These are phyloP conservation scores for Angomonas deanei DNA, from an alignment of 208 protist species.

Conservation along the genomic window DNA sequence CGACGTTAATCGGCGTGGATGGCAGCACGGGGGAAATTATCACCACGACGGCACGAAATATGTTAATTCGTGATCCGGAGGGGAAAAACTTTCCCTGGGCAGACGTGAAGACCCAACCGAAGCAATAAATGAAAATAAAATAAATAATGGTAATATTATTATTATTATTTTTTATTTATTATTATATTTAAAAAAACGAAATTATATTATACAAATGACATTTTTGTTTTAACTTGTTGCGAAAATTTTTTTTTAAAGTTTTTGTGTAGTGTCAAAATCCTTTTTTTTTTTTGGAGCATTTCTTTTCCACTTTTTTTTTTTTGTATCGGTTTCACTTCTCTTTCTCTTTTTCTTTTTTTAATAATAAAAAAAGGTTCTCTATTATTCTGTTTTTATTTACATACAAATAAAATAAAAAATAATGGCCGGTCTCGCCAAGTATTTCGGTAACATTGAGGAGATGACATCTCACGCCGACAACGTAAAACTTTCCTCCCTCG, in stretches of 20 bases:
- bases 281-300: conserved; percentile 8
- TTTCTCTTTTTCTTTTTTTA: conserved; percentile 4
- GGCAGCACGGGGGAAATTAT: conserved; percentile 71
- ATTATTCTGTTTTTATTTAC: background rate
- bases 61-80: conserved; percentile 60
- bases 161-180: conserved; percentile 7
- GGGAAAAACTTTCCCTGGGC: conserved; percentile 66
- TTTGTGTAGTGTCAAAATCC: background rate
- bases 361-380: conserved; percentile 15
- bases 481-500: conserved; percentile 21
- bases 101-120: conserved; percentile 13
- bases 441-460: conserved; percentile 37
- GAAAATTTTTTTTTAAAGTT: background rate
- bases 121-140: background rate
- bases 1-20: conserved; percentile 69
- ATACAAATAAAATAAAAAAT: conserved; percentile 2
- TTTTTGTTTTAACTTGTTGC: background rate
- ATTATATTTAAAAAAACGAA: background rate
- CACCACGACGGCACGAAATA: conserved; percentile 45
- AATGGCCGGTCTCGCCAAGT: conserved; percentile 74
- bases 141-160: background rate
- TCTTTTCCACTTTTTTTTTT: conserved; percentile 14
- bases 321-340: background rate
- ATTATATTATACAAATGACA: background rate
- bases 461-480: conserved; percentile 39